Conservation (phyloP, 257 asterid genomes). For the Scutellaria minor region DNA sequence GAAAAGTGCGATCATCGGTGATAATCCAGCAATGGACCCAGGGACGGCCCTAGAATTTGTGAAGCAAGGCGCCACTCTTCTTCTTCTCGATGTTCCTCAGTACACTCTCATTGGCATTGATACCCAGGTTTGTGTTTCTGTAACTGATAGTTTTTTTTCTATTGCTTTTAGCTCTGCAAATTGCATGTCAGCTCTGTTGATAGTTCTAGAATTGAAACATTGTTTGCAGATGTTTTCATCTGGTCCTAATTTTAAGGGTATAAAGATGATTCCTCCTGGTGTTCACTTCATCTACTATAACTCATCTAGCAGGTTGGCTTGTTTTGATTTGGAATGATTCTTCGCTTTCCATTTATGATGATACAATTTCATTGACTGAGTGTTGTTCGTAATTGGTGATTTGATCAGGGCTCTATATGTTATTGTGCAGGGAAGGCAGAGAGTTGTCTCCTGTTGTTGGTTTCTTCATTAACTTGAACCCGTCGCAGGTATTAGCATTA, state of each 20-base stretch:
- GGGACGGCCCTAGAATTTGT: slow-evolving; percentile 70
- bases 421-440: slow-evolving; percentile 68
- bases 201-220: slow-evolving; percentile 8
- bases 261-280: slow-evolving; percentile 96
- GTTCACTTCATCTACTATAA: slow-evolving; percentile 79
- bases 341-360: not conserved
- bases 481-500: slow-evolving; percentile 65
- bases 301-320: slow-evolving; percentile 67
- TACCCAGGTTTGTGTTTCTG: slow-evolving; percentile 54
- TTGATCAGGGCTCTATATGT: slow-evolving; percentile 3
- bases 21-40: slow-evolving; percentile 56
- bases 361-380: not conserved
- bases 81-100: slow-evolving; percentile 84
- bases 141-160: not conserved
- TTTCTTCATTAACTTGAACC: slow-evolving; percentile 56
- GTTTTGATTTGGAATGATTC: slow-evolving; percentile 1
- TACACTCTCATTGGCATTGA: slow-evolving; percentile 85
- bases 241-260: slow-evolving; percentile 89
- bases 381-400: slow-evolving; percentile 19
- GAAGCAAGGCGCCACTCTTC: slow-evolving; percentile 71
- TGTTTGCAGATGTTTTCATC: slow-evolving; percentile 66
- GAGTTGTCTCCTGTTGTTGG: slow-evolving; percentile 86
- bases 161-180: not conserved
- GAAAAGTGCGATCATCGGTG: not conserved
- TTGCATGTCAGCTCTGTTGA: not conserved